phyloP scores from a whole-genome alignment of 805 yeast genomes.

The Candida multigemmis region DNA sequence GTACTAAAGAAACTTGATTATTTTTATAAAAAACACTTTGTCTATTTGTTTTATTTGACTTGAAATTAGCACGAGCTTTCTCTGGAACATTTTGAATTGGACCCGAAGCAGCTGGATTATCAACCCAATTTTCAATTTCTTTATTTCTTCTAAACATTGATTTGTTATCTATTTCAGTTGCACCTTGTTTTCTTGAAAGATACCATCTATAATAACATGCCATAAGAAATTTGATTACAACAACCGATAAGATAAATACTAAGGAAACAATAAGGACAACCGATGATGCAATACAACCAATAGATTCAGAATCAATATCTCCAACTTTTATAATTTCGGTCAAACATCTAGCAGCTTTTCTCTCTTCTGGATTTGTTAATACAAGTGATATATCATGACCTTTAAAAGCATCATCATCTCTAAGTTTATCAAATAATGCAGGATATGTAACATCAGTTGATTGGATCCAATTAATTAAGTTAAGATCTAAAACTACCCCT shows the following conservation, averaged over 20 bases:
- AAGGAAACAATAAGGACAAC: slow-evolving; percentile 76
- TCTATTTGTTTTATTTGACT: slow-evolving; percentile 24
- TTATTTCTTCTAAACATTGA: slow-evolving; percentile 55
- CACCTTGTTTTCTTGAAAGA: slow-evolving; percentile 69
- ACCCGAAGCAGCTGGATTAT: slow-evolving; percentile 40
- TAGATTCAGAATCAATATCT: slow-evolving; percentile 74
- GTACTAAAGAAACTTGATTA: slow-evolving; percentile 27
- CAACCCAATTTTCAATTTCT: slow-evolving; percentile 80
- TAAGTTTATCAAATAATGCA: slow-evolving; percentile 53
- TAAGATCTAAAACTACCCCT: slow-evolving; percentile 81
- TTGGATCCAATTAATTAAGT: slow-evolving; percentile 67
- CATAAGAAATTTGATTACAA: slow-evolving; percentile 64
- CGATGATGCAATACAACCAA: slow-evolving; percentile 89
- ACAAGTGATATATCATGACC: slow-evolving; percentile 81
- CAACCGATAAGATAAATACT: slow-evolving; percentile 77
- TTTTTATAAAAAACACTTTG: slow-evolving; percentile 33
- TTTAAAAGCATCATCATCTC: slow-evolving; percentile 40
- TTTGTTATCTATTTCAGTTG: slow-evolving; percentile 48
- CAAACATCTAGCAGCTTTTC: slow-evolving; percentile 72
- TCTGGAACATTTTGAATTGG: slow-evolving; percentile 45
- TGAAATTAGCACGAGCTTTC: slow-evolving; percentile 42
- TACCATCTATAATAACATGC: slow-evolving; percentile 90
- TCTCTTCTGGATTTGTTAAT: slow-evolving; percentile 54
- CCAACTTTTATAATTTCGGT: slow-evolving; percentile 86
- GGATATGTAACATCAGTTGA: slow-evolving; percentile 67